Evolutionary conservation across 2,329 filamentous ascomycete genomes (phyloP), one percentile per base, ranked within the genome.

Genomic region (Alternaria arbusti): DNA sequence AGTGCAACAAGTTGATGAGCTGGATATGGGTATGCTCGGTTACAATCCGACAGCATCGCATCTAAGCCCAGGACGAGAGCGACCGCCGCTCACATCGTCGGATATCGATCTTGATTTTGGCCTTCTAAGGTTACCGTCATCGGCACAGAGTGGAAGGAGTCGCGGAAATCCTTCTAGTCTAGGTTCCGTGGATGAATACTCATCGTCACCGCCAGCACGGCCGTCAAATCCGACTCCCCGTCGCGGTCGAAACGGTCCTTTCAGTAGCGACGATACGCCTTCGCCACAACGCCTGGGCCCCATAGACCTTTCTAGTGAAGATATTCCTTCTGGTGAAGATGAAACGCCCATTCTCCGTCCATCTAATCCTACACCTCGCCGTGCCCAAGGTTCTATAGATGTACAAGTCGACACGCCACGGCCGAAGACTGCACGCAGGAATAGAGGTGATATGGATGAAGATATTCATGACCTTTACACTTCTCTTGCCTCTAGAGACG

Each of bases 271-370:
- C 1, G 36, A 40, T 11, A 17, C 36, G 9, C 36, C 36, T 40
- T 40, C 36, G 36, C 36, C 36, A 11, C 36, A 40, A 11, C 15
- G 30, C 13, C 13, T n/a, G 30, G 7, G 13, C 13, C 30, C 13
- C 13, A 1, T 15, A 40, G n/a, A 40, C 1, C 36, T 17, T 40
- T 40, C n/a, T 17, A 40, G 8, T 17, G 36, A 40, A 11, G 36
- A 40, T 3, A 1, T 17, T 1, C 0, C 8, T 6, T 6, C 15
- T 11, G 9, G n/a, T 0, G n/a, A 11, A n/a, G 8, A 17, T 5
- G 36, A 40, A 17, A 4, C 3, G 36, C 36, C 36, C 0, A 11
- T 40, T 0, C 1, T 10, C 1, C 36, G 36, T 40, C 36, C 36
- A 17, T 40, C n/a, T 0, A 40, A 40, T 17, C 36, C 36, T 6